Evolutionary conservation across 768 basidiomycete genomes (phyloP), one percentile per base, ranked within the genome.

Genomic region (Suillus tomentosus): DNA sequence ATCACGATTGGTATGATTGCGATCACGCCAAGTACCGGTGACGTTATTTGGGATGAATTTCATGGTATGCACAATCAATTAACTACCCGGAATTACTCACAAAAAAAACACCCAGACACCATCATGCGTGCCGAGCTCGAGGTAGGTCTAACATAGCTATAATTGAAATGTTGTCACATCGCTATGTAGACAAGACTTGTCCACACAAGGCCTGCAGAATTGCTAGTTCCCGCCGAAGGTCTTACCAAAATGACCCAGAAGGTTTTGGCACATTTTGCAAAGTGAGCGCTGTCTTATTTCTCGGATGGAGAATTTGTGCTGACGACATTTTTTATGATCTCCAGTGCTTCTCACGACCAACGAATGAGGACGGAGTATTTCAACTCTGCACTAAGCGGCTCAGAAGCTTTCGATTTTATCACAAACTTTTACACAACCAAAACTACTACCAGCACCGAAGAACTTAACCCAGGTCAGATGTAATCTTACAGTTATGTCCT

Each of bases 41-140:
- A 97, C 67, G 90, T 99, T 3, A 79, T 94, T 3, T 99, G 94
- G 87, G 96, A 99, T 70, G 87, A 92, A 62, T 96, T 96, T 71
- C 82, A 91, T 61, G 95, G 92, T 89, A 70, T 60, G 71, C 59
- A 37, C 14, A 22, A 37, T 59, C n/a, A 56, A 42, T 5, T 42
- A 37, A 51, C n/a, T 17, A 14, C 53, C 13, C 63, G 65, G 61
- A 22, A 36, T 43, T 56, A 54, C 5, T 62, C 50, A 51, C 51
- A 55, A 57, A 67, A 60, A 55, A 19, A 67, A 65, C 7, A 48
- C 42, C 27, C 70, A 91, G 95, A 97, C 74, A 86, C 85, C 3
- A 76, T 86, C 39, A 92, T 97, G 87, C 85, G 96, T 14, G 87
- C 89, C 9, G 95, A 99, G 74, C 85, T 97, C 2, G 95, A 97